Base-by-base conservation (phyloP, 106 monocot species). In the Acorus calamus region DNA sequence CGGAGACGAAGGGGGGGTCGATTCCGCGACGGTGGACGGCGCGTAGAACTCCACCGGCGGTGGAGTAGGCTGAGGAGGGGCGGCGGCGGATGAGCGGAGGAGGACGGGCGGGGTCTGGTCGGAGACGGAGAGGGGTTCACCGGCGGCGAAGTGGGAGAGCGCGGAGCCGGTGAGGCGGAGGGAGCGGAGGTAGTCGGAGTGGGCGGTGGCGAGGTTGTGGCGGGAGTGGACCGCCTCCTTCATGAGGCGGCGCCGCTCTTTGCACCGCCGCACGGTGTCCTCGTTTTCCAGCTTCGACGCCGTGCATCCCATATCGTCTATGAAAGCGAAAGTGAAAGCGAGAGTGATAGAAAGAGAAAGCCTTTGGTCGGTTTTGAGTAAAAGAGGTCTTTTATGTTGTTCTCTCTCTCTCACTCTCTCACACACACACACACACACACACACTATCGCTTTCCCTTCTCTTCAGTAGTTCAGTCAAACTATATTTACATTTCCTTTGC, bases 251-350 rank as follows among this genome's bases (percentile, higher is more conserved):
- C 87, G 91, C 12, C 96, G 85, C 71, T 96, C 91, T 74, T 83
- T 79, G 91, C 96, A 96, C 43, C 96, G 84, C 53, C 96, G 82
- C 44, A 96, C 96, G 2, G 78, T 78, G 78, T 91, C 96, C 69
- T 96, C 96, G 67, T 84, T 80, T 55, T 91, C 85, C 59, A 96
- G 71, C 79, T 77, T 57, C 54, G 96, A 96, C 45, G 96, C 78
- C 11, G 85, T 45, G 80, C 96, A 96, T 2, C 96, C 96, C 96
- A 96, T 94, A 41, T 9, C 64, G 58, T 9, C 14, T 49, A 50
- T 49, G 47, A 50, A 6, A 50, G 7, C 3, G 63, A 44, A 13
- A 44, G 63, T 12, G 47, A n/a, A 14, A 4, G 63, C 12, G 47
- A 3, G 11, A 50, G 47, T 13, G 49, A 50, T 1, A 63, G 63